A percentile compares a stretch with the other conserved stretches of the same genome.
Evolutionary conservation across 352 stramenopile species (phyloP).

Genomic region (Phytophthora citrophthora): DNA sequence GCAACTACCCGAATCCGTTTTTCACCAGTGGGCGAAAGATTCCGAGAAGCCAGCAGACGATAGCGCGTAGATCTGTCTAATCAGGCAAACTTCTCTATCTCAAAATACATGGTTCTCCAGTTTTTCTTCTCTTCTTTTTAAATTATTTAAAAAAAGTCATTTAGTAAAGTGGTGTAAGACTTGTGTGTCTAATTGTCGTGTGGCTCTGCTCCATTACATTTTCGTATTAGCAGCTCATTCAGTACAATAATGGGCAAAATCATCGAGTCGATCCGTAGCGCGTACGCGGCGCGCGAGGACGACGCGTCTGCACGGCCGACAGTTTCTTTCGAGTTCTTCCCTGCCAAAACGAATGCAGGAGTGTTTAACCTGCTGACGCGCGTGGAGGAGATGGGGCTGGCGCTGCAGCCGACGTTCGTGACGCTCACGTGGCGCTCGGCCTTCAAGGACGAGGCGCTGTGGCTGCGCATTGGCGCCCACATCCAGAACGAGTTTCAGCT

Average conservation of each 20-base stretch:
- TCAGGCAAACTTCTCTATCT: too few species aligned
- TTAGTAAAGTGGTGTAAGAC: too few species aligned
- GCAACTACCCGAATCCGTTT: conserved; percentile 72
- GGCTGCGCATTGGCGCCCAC: conserved; percentile 89
- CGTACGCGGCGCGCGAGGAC: conserved; percentile 50
- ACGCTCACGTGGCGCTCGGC: conserved; percentile 90
- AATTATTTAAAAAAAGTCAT: too few species aligned
- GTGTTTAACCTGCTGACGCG: conserved; percentile 87
- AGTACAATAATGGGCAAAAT: conserved; percentile 71
- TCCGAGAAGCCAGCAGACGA: conserved; percentile 14
- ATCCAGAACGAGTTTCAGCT: conserved; percentile 89
- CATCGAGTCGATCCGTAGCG: conserved; percentile 74
- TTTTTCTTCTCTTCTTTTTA: too few species aligned
- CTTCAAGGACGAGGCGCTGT: conserved; percentile 90
- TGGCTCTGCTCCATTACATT: conserved; percentile 8
- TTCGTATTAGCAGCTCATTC: neutral
- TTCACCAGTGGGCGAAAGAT: conserved; percentile 61
- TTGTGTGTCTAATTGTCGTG: neutral
- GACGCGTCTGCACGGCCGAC: conserved; percentile 50
- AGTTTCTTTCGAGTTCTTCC: conserved; percentile 90
- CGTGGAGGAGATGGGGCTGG: conserved; percentile 88
- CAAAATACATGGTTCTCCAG: too few species aligned
- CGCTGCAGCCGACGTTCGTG: conserved; percentile 87
- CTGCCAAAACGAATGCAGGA: conserved; percentile 84
- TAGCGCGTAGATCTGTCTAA: too few species aligned